A percentile compares a stretch with the other conserved stretches of the same genome.
Evolutionary conservation across 2,329 filamentous ascomycete genomes (phyloP).

Genomic region (Alternaria viburni): DNA sequence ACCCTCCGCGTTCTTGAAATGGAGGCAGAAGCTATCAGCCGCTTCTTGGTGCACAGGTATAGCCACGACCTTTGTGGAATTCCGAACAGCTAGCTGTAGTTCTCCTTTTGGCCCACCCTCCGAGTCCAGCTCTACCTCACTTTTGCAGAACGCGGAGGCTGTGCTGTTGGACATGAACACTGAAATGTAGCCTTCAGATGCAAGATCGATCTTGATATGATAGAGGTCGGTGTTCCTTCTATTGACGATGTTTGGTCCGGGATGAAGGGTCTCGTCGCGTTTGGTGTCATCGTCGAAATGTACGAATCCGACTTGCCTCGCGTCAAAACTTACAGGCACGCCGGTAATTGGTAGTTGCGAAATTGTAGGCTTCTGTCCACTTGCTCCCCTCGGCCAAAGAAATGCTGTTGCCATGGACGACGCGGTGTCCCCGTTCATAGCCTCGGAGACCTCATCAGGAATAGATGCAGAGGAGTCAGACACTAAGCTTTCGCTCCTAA

Average conservation of each 20-base stretch:
- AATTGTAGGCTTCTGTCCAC: background rate
- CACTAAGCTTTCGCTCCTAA: background rate
- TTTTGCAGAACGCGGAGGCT: slow-evolving; percentile 1
- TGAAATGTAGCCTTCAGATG: slow-evolving; percentile 5
- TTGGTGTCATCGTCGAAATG: background rate
- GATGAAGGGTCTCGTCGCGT: rapidly evolving
- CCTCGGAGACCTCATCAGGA: background rate
- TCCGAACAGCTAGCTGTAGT: background rate
- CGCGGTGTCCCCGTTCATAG: background rate
- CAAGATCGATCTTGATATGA: background rate
- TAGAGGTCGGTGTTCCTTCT: background rate
- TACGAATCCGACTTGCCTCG: background rate
- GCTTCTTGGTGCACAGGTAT: background rate
- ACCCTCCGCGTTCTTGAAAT: background rate
- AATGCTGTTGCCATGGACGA: background rate
- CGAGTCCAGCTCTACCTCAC: background rate
- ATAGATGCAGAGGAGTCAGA: background rate
- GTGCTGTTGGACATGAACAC: slow-evolving; percentile 2
- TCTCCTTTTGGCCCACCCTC: background rate
- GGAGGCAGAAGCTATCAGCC: background rate
- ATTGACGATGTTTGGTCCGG: background rate
- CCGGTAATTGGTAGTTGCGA: background rate
- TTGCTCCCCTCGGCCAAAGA: background rate
- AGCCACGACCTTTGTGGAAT: background rate
- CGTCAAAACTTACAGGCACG: background rate